A percentile compares a stretch with the other conserved stretches of the same genome.
These are phyloP conservation scores for Aspergillus versicolor DNA, from an alignment of 2,329 filamentous ascomycete genomes.

Conservation along the genomic window DNA sequence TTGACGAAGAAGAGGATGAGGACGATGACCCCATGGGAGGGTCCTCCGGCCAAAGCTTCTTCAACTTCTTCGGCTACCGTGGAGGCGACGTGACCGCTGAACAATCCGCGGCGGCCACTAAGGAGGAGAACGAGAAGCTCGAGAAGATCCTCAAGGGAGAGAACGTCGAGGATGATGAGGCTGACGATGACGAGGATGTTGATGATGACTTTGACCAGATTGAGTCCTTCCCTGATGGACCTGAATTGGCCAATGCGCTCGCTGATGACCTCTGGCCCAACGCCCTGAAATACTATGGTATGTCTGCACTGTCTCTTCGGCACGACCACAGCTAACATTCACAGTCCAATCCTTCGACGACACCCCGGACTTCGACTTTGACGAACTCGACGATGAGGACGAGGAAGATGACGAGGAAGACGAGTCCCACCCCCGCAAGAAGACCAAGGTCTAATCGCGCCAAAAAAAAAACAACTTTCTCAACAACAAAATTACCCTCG, in stretches of 20 bases:
- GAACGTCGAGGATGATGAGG: conserved; percentile 46
- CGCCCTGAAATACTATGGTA: conserved; percentile 89
- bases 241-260: conserved; percentile 76
- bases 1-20: conserved; percentile 30
- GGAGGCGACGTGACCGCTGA: conserved; percentile 69
- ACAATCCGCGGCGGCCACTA: conserved; percentile 64
- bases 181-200: conserved; percentile 52
- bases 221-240: conserved; percentile 86
- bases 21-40: conserved; percentile 45
- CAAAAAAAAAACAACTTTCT: background rate
- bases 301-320: conserved; percentile 34
- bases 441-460: conserved; percentile 34
- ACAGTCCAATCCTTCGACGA: conserved; percentile 69
- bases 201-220: conserved; percentile 66
- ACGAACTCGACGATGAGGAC: conserved; percentile 53
- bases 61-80: conserved; percentile 82
- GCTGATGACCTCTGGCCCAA: conserved; percentile 86
- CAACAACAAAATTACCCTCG: conserved; percentile 7
- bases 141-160: conserved; percentile 51
- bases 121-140: conserved; percentile 61
- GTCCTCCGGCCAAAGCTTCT: conserved; percentile 73
- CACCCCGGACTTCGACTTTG: conserved; percentile 67
- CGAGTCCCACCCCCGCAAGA: conserved; percentile 47
- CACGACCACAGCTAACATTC: conserved; percentile 36
- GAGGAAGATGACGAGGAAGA: conserved; percentile 51